Base-by-base conservation (phyloP, 352 stramenopile species). In the Pythium aphanidermatum region DNA sequence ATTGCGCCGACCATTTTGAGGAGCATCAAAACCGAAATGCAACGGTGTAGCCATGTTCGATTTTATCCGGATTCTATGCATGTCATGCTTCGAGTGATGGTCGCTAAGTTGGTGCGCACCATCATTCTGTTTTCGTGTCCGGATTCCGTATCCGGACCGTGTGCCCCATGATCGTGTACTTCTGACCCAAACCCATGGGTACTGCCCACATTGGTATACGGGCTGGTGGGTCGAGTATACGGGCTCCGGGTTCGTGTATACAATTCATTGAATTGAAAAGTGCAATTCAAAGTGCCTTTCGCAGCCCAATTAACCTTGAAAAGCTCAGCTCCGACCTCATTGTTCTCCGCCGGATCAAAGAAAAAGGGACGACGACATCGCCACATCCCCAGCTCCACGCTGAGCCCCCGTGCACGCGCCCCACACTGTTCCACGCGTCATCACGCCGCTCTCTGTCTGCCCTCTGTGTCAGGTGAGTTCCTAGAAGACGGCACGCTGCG, bases 211-310 rank as follows among this genome's bases (percentile, higher is more conserved):
- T 35, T 35, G 28, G 52, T 60, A 60, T 60, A 60, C 52, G 52
- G 52, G 45, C 41, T 46, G 2, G 8, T 50, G 45, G 52, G 47
- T 42, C 45, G n/a, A 37, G 32, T 64, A 64, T 64, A 64, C 55
- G 51, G 53, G 53, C 46, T 42, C 14, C 10, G 3, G 46, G 30
- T 25, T 26, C 46, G 34, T 34, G 10, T 46, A 38, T 63, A 54
- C 55, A 58, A 60, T 64, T 65, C 24, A 16, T 36, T 46, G 17
- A 65, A 65, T 65, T 51, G 49, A 40, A 55, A 4, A 20, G 6
- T 65, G 49, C 56, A 58, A 65, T 59, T 65, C 56, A 65, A 53
- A 51, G 52, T 41, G 39, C 56, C 46, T 33, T 58, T 58, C 47
- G 51, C 28, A 42, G 23, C 30, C 35, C 42, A 30, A 55, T 52